Base-by-base conservation (phyloP, 2,329 filamentous ascomycete genomes). In the Aspergillus latus region DNA sequence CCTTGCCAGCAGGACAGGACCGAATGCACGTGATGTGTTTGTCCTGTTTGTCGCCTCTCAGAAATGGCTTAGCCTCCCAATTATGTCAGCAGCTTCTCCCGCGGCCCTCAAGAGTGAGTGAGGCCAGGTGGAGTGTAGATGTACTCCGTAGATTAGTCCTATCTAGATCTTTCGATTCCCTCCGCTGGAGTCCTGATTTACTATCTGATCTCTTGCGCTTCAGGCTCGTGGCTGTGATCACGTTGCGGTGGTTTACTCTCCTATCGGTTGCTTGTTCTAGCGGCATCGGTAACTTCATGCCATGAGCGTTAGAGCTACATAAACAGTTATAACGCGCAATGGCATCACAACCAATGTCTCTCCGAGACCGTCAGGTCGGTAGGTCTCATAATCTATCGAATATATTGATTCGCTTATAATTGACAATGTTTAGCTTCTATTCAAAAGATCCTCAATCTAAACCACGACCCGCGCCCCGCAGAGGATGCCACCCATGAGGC, bases 361-460 rank as follows among this genome's bases (percentile, higher is more conserved):
- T 90, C 63, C 81, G 87, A 71, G 86, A 89, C 76, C 84, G 86
- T 69, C 87, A 90, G 80, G 86, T 89, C 75, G 84, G 86, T 88
- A 78, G 69, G 83, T 70, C 67, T 61, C 59, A 32, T 49, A 28
- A 43, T 30, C 15, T 53, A 16, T 56, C 39, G 37, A 11, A 11
- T 32, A n/a, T 16, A 5, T 6, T 16, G 5, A 5, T 21, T 9
- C 2, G 7, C 45, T 9, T 4, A 46, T 51, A 4, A 26, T 57
- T 66, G n/a, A 59, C 48, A 9, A 10, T 6, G 42, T 62, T 39
- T 63, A 96, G 92, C 88, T 49, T 93, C 93, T 15, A 91, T 99
- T 68, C 92, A 96, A 79, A 93, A 91, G 76, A 92, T 99, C 68
- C 85, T 99, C 64, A 97, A 97, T 73, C 81, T 99, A 64, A 99